Evolutionary conservation across 2,329 filamentous ascomycete genomes (phyloP), one percentile per base, ranked within the genome.

Genomic region (Decorospora gaudefroyi): DNA sequence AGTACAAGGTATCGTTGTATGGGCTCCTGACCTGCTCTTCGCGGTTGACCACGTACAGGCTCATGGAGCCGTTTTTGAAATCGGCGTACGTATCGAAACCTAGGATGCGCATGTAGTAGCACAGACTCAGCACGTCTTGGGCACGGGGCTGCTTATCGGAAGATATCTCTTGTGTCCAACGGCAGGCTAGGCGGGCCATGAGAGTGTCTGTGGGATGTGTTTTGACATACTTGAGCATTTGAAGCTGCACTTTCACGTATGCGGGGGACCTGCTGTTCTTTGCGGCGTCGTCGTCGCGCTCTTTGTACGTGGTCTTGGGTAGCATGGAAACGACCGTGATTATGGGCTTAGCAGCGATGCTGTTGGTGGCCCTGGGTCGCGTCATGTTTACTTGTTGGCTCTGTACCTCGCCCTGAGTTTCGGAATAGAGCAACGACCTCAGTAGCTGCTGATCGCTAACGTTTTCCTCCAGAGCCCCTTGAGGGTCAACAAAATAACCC

Each of bases 21-120:
- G 21, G 3, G 4, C 18, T 27, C 2, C 41, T 48, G 7, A 16
- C 27, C 7, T 41, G 2, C 2, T 37, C 40, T 8, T 33, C 3
- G 19, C 42, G 51, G 19, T 55, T 32, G 7, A 34, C 54, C 6
- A 65, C 21, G 21, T 47, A 57, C 0, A 64, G 36, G 4, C 15
- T 21, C 11, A 65, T 29, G 12, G 22, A 23, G n/a, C 26, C 25
- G n/a, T 38, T n/a, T 1, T 39, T 43, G 36, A 62, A 10, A 19
- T 17, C 25, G 2, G 49, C 51, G 27, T 56, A 65, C 2, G 56
- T 61, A 15, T 61, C 52, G 39, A 58, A 59, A 19, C 55, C 53
- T 3, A 51, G 42, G 1, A 48, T 52, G 34, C 64, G 62, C 62
- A 68, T 64, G 41, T 65, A 68, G 52, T 65, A 67, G 55, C 63